A percentile compares a stretch with the other conserved stretches of the same genome.
Conservation (phyloP, 2,329 filamentous ascomycete genomes). For the Diaporthe nobilis region DNA sequence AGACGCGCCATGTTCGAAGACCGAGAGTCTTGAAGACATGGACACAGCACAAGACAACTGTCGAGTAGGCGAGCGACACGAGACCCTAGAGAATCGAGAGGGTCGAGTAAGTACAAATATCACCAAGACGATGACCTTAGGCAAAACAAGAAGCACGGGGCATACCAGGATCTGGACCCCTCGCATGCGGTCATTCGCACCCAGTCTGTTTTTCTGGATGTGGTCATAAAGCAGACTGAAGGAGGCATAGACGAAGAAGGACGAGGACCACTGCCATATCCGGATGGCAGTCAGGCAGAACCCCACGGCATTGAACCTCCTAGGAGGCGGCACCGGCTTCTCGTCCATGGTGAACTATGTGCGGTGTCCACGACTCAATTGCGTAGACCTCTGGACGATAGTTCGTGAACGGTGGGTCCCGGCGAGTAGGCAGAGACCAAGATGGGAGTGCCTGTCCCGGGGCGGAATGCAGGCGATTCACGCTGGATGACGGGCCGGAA, state of each 20-base stretch:
- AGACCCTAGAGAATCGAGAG: slow-evolving; percentile 39
- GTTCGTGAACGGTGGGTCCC: slow-evolving; percentile 12
- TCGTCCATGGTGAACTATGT: slow-evolving; percentile 33
- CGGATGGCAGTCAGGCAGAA: slow-evolving; percentile 42
- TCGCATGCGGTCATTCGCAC: slow-evolving; percentile 36
- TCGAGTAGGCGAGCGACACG: slow-evolving; percentile 44
- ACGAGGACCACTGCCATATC: slow-evolving; percentile 45
- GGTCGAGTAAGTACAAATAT: background rate
- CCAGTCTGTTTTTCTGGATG: slow-evolving; percentile 34
- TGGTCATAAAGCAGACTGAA: slow-evolving; percentile 39
- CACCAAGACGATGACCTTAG: background rate
- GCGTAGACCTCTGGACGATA: slow-evolving; percentile 5
- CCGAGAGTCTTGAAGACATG: slow-evolving; percentile 43
- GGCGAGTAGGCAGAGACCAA: background rate
- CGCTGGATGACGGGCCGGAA: background rate
- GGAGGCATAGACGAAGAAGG: slow-evolving; percentile 50
- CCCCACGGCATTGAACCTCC: slow-evolving; percentile 41
- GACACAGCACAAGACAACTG: slow-evolving; percentile 42
- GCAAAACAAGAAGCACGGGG: too few species aligned
- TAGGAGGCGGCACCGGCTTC: slow-evolving; percentile 21
- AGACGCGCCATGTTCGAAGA: slow-evolving; percentile 41
- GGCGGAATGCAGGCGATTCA: too few species aligned
- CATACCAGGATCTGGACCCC: slow-evolving; percentile 40
- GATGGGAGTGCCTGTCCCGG: background rate
- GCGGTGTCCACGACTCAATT: background rate